phyloP scores from a whole-genome alignment of 2,329 filamentous ascomycete genomes.

The Diaporthe humulicola region DNA sequence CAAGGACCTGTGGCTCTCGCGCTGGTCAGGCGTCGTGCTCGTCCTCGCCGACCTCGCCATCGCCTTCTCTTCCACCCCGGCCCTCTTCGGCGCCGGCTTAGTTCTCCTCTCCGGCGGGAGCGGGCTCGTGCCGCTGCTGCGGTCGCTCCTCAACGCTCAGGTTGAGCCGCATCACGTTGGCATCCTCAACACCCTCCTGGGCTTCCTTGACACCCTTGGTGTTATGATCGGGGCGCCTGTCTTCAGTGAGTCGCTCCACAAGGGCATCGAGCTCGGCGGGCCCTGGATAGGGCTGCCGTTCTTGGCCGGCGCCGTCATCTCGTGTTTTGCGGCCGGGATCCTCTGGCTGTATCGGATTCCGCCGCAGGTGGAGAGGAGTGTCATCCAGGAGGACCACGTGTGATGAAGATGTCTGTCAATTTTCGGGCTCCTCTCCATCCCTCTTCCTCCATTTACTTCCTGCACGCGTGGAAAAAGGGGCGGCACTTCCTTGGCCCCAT shows the following conservation, averaged over 20 bases:
- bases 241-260: constrained; percentile 60
- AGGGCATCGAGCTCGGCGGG: constrained; percentile 61
- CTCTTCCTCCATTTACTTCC: not conserved
- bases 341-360: constrained; percentile 48
- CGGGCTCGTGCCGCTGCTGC: constrained; percentile 58
- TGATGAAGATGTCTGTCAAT: not conserved
- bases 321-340: constrained; percentile 46
- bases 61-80: constrained; percentile 51
- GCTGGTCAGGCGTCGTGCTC: constrained; percentile 50
- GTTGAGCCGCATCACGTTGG: constrained; percentile 68
- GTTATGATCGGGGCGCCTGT: constrained; percentile 60
- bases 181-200: constrained; percentile 65
- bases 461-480: no score
- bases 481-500: not conserved
- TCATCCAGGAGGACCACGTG: constrained; percentile 7
- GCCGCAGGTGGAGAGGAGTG: constrained; percentile 15
- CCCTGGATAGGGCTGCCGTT: constrained; percentile 65
- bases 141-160: constrained; percentile 65
- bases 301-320: constrained; percentile 52
- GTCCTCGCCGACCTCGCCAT: constrained; percentile 54
- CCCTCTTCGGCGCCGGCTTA: constrained; percentile 53
- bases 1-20: constrained; percentile 57
- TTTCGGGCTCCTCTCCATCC: not conserved
- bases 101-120: constrained; percentile 59
- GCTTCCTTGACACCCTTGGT: constrained; percentile 64